These are phyloP conservation scores for Chrysanthemum lavandulifolium DNA, from an alignment of 129 eudicot genomes.

Conservation along the genomic window DNA sequence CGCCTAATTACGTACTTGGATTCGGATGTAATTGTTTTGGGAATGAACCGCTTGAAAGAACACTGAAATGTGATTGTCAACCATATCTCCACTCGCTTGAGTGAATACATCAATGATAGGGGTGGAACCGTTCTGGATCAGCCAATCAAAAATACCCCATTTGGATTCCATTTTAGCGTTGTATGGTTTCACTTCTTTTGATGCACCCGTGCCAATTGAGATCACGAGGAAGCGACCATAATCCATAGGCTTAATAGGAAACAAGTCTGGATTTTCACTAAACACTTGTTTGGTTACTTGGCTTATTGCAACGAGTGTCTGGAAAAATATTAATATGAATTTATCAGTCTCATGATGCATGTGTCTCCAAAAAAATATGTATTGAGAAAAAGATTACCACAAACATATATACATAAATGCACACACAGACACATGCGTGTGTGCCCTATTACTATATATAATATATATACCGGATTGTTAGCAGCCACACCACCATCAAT, in stretches of 20 bases:
- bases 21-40: constrained; percentile 43
- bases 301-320: constrained; percentile 59
- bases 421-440: background rate
- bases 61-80: constrained; percentile 37
- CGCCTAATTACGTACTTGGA: constrained; percentile 35
- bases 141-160: constrained; percentile 61
- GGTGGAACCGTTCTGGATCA: constrained; percentile 34
- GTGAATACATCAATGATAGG: constrained; percentile 49
- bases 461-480: constrained; percentile 54
- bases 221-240: constrained; percentile 47
- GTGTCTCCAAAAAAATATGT: no score
- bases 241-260: constrained; percentile 45
- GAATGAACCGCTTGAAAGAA: constrained; percentile 51
- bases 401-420: background rate
- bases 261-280: constrained; percentile 33
- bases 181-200: constrained; percentile 37
- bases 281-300: constrained; percentile 46
- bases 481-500: constrained; percentile 79
- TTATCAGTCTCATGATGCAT: background rate
- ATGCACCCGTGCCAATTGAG: constrained; percentile 53
- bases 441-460: background rate
- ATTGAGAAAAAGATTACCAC: no score
- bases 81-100: constrained; percentile 57
- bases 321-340: background rate
- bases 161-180: constrained; percentile 42